Evolutionary conservation across 2,329 filamentous ascomycete species (phyloP).

Genomic region (Aspergillus amoenus): DNA sequence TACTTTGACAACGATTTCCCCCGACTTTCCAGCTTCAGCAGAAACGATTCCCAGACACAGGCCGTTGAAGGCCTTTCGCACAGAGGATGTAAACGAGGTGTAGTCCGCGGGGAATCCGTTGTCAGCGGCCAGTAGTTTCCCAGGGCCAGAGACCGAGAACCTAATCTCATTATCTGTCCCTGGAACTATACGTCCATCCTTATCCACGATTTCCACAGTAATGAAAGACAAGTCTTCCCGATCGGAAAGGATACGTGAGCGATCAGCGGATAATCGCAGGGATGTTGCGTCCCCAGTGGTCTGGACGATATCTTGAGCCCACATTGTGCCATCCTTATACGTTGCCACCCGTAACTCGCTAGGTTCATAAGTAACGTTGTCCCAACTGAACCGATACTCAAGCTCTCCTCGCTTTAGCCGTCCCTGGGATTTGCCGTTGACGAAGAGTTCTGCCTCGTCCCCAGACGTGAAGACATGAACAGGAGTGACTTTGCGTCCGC

Average conservation of each 20-base stretch:
- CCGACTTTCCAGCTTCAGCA: neutral
- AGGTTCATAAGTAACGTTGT: conserved; percentile 4
- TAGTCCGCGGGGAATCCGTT: conserved; percentile 6
- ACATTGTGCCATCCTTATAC: conserved; percentile 3
- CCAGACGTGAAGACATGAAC: conserved; percentile 10
- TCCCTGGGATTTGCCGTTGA: conserved; percentile 3
- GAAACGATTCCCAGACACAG: neutral
- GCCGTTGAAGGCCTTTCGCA: conserved; percentile 4
- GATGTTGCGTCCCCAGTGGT: neutral
- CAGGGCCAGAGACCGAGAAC: conserved; percentile 5
- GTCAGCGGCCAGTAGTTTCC: conserved; percentile 4
- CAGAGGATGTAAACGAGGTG: neutral
- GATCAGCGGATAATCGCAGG: neutral
- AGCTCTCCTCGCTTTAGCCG: neutral
- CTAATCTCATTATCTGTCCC: neutral
- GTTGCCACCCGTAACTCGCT: neutral
- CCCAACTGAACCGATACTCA: conserved; percentile 7
- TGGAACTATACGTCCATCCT: neutral
- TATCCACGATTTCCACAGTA: conserved; percentile 1
- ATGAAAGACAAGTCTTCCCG: conserved; percentile 4
- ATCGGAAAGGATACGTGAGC: neutral
- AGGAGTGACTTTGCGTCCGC: neutral
- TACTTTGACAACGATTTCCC: neutral
- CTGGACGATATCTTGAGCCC: conserved; percentile 2
- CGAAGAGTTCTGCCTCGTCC: conserved; percentile 8